Evolutionary conservation across 2,329 filamentous ascomycete genomes (phyloP).

Genomic region (Paecilomyces variotii): DNA sequence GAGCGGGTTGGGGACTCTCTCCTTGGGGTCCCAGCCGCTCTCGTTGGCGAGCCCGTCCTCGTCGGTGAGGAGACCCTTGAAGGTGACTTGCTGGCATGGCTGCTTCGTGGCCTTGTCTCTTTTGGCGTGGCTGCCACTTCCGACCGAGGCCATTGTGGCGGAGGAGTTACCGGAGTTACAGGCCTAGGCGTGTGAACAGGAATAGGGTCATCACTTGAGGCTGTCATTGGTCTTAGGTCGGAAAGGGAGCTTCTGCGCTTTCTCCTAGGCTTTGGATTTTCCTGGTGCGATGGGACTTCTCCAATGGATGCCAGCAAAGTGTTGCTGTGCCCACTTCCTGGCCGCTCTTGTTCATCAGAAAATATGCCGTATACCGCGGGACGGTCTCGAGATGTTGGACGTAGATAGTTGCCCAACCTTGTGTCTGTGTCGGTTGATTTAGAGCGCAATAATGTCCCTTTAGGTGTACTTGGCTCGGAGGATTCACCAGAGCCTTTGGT

Average conservation of each 20-base stretch:
- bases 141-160: constrained; percentile 15
- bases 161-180: constrained; percentile 20
- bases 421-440: constrained; percentile 68
- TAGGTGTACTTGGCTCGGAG: constrained; percentile 61
- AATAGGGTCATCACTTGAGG: constrained; percentile 45
- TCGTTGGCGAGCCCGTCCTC: constrained; percentile 21
- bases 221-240: constrained; percentile 67
- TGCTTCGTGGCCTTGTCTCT: constrained; percentile 21
- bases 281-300: constrained; percentile 41
- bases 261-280: constrained; percentile 48
- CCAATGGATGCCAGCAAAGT: constrained; percentile 46
- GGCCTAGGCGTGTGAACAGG: constrained; percentile 29
- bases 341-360: constrained; percentile 40
- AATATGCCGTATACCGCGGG: constrained; percentile 42
- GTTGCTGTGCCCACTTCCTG: constrained; percentile 42
- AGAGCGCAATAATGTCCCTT: constrained; percentile 58
- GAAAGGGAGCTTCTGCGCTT: constrained; percentile 89
- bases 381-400: constrained; percentile 50
- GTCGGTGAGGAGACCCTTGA: constrained; percentile 22
- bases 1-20: constrained; percentile 22
- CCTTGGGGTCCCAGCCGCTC: constrained; percentile 10
- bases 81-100: constrained; percentile 20
- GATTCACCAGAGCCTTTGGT: constrained; percentile 52
- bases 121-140: constrained; percentile 22
- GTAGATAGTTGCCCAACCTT: constrained; percentile 37